Evolutionary conservation across 352 stramenopile species (phyloP).

Genomic region (Pythium sukuiense): DNA sequence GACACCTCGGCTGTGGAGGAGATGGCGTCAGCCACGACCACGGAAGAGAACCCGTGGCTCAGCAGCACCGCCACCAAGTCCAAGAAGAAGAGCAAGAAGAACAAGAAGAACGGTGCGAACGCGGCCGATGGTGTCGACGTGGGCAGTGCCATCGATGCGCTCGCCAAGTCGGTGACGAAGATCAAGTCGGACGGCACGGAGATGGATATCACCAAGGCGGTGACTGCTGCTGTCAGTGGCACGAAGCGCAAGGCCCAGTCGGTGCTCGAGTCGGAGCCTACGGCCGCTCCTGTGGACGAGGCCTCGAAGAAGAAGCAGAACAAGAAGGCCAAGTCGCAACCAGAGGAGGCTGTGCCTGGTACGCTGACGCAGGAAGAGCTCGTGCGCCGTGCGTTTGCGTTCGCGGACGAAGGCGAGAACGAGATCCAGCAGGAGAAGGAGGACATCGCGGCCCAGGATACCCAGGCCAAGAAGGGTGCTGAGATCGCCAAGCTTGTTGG

Average conservation of each 20-base stretch:
- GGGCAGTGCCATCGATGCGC: constrained; percentile 58
- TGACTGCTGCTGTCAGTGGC: constrained; percentile 23
- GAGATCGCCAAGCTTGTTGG: constrained; percentile 80
- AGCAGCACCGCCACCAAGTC: constrained; percentile 47
- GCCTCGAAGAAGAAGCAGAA: constrained; percentile 34
- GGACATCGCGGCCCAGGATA: constrained; percentile 57
- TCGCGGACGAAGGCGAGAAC: constrained; percentile 88
- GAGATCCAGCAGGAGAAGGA: constrained; percentile 95
- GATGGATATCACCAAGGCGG: constrained; percentile 28
- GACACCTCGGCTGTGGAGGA: constrained; percentile 4
- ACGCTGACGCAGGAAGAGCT: constrained; percentile 90
- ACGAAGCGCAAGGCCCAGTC: constrained; percentile 59
- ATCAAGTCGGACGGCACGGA: not conserved
- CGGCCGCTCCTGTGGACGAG: constrained; percentile 17
- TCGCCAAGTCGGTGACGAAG: constrained; percentile 49
- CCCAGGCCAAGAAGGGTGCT: constrained; percentile 68
- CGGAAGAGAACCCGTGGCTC: constrained; percentile 75
- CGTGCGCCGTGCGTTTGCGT: constrained; percentile 94
- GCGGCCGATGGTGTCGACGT: constrained; percentile 40
- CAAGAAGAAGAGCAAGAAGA: constrained; percentile 70
- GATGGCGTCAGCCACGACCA: constrained; percentile 8
- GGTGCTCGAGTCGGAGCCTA: constrained; percentile 12
- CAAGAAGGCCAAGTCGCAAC: constrained; percentile 38
- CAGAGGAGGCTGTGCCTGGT: constrained; percentile 24
- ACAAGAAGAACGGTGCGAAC: constrained; percentile 30